Conservation (phyloP, 1,139 yeast genomes). For the Maudiozyma humilis region DNA sequence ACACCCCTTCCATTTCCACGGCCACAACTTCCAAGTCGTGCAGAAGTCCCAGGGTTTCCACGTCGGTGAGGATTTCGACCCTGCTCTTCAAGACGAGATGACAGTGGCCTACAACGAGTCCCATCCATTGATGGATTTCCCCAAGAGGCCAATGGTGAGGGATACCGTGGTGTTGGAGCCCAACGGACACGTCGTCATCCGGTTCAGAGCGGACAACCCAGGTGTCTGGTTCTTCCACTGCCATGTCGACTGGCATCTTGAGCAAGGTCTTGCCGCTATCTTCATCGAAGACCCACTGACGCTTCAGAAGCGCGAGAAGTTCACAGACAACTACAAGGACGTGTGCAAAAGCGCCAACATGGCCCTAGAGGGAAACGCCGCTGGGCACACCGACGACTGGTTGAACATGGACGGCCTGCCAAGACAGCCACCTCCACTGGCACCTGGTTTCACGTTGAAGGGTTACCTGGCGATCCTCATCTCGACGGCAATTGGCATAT, state of each 20-base stretch:
- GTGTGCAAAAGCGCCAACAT: slow-evolving; percentile 42
- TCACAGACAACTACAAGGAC: slow-evolving; percentile 41
- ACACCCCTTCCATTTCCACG: slow-evolving; percentile 80
- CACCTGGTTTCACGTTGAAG: slow-evolving; percentile 59
- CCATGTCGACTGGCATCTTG: slow-evolving; percentile 75
- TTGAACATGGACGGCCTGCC: slow-evolving; percentile 51
- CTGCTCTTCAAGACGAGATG: slow-evolving; percentile 36
- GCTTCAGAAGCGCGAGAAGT: slow-evolving; percentile 37
- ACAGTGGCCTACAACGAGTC: slow-evolving; percentile 42
- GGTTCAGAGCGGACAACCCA: slow-evolving; percentile 71
- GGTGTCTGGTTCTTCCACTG: slow-evolving; percentile 83
- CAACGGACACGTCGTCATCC: slow-evolving; percentile 55
- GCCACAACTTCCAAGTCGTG: slow-evolving; percentile 64
- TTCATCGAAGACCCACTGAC: slow-evolving; percentile 57
- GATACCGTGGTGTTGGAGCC: slow-evolving; percentile 60
- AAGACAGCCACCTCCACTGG: slow-evolving; percentile 48
- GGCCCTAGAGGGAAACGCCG: slow-evolving; percentile 58
- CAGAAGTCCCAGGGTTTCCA: slow-evolving; percentile 45
- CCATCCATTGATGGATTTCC: slow-evolving; percentile 38
- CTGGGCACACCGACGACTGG: slow-evolving; percentile 47
- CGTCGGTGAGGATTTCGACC: slow-evolving; percentile 35
- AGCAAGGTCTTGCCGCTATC: slow-evolving; percentile 64
- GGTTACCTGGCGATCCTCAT: slow-evolving; percentile 58
- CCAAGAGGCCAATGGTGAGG: slow-evolving; percentile 53
- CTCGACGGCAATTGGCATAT: slow-evolving; percentile 50